These are phyloP conservation scores for Nicotiana attenuata DNA, from an alignment of 257 asterid genomes.

Conservation along the genomic window DNA sequence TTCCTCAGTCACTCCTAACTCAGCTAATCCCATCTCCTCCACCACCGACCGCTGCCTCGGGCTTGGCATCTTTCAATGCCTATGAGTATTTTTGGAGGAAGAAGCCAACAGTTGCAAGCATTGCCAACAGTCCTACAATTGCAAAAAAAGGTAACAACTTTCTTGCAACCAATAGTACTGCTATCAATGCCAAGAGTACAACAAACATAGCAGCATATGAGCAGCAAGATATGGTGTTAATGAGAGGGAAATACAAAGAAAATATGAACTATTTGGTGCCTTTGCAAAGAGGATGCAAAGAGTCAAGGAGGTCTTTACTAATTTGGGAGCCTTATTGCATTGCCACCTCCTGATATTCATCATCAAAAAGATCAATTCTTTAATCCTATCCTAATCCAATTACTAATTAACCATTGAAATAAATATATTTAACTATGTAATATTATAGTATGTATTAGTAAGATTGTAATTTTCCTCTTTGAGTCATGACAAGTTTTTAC, in stretches of 20 bases:
- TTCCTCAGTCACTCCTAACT: background rate
- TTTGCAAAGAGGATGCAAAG: slow-evolving; percentile 10
- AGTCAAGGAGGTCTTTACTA: background rate
- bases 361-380: background rate
- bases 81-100: slow-evolving; percentile 11
- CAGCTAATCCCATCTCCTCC: background rate
- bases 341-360: background rate
- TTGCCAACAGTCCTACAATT: background rate
- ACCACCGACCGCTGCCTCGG: background rate
- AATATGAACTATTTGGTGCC: background rate
- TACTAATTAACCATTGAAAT: background rate
- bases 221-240: background rate
- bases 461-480: background rate
- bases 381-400: background rate
- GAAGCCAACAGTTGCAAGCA: background rate
- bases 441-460: background rate
- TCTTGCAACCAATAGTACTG: background rate
- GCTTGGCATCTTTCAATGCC: background rate
- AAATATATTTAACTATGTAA: background rate
- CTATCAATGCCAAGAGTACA: background rate
- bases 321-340: slow-evolving; percentile 7
- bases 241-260: background rate
- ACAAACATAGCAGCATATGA: background rate
- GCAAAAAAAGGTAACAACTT: background rate
- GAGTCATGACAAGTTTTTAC: slow-evolving; percentile 1